Evolutionary conservation across 106 monocot genomes (phyloP), one percentile per base, ranked within the genome.

Genomic region (Hemerocallis citrina): DNA sequence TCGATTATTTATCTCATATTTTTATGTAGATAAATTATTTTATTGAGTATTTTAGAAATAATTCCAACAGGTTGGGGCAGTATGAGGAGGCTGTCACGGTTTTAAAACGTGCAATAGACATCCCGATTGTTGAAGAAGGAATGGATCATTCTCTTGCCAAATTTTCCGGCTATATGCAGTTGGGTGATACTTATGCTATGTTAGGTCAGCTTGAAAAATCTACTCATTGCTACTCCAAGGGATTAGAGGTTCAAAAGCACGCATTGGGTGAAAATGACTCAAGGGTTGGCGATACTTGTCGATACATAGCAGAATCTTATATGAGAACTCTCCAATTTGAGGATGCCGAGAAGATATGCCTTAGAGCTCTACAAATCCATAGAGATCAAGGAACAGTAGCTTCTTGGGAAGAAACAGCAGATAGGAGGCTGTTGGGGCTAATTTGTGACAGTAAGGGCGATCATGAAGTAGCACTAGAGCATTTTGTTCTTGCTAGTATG

Each of bases 251-350:
- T 48, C 83, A 89, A 63, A 77, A 68, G 38, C 63, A 74, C 46
- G 65, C 77, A 2, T 63, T 89, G 52, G 88, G 88, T 5, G 67
- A 43, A 7, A 66, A 52, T 37, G 88, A 89, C 51, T 79, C 79
- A 13, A 69, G 88, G 21, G 88, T 89, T 39, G 83, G 80, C 17
- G 83, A 89, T 28, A 89, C 88, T 16, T 89, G 74, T 52, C 48
- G 88, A 12, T 89, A 83, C 29, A 51, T 89, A 31, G 80, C 88
- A 0, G 88, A 89, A 65, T 79, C 79, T 1, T 61, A 89, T 34
- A 64, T 89, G 16, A 83, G 83, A 60, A 77, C 74, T 4, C 46
- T 89, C 30, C 80, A 89, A 54, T 64, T 89, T 22, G 71, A 77
- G 25, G 80, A 80, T 39, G 88, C 83, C 5, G 70, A 80, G 54